These are phyloP conservation scores for Cercospora brassicicola DNA, from an alignment of 2,329 filamentous ascomycete genomes.

Conservation along the genomic window DNA sequence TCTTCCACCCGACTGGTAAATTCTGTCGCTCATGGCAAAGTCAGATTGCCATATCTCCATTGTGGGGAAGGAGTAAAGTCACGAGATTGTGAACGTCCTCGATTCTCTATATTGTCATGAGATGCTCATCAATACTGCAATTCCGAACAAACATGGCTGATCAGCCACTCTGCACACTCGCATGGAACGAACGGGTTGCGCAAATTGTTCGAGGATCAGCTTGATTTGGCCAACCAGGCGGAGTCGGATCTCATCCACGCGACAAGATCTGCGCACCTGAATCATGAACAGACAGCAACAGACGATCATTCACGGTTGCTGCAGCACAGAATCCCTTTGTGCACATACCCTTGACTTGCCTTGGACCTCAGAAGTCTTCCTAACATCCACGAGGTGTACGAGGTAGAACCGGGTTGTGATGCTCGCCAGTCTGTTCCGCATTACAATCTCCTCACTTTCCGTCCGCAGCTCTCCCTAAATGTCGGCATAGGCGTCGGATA, in stretches of 20 bases:
- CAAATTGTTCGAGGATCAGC: neutral
- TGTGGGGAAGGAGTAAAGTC: neutral
- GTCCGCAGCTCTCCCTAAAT: neutral
- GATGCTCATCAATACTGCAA: neutral
- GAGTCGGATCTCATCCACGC: neutral
- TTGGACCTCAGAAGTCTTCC: neutral
- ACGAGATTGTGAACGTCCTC: neutral
- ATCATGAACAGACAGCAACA: neutral
- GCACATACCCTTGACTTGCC: neutral
- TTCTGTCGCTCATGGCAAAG: neutral
- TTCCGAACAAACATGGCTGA: neutral
- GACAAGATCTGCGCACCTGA: neutral
- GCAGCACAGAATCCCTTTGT: neutral
- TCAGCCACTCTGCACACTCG: neutral
- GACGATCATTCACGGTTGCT: neutral
- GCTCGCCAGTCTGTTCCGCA: neutral
- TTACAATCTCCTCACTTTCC: neutral
- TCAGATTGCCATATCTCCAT: neutral
- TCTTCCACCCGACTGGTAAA: neutral
- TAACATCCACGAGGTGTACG: neutral
- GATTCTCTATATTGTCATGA: neutral
- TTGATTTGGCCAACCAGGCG: neutral
- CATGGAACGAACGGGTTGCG: neutral
- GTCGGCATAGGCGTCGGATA: neutral
- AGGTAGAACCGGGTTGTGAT: neutral